Evolutionary conservation across 2,329 filamentous ascomycete species (phyloP), one percentile per base, ranked within the genome.

Genomic region (Exophiala mesophila): DNA sequence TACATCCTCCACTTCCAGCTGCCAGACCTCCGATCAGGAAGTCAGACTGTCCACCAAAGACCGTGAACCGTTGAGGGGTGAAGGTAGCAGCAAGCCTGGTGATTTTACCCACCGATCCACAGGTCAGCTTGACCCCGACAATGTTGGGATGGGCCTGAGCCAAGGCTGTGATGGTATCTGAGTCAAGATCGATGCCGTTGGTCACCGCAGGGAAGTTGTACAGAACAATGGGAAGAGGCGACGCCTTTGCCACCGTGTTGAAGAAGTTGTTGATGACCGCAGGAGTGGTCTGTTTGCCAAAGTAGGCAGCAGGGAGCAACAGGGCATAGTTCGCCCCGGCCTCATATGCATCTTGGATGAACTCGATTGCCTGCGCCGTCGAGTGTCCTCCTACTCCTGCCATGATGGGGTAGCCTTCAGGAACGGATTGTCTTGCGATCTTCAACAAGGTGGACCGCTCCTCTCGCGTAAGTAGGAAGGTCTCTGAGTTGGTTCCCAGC

Each of bases 31-130:
- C 74, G 19, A 80, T 64, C 29, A 88, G 62, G 59, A 85, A 88
- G 56, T 88, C 84, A 2, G 77, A 78, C 64, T 88, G 83, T 1
- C 85, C 85, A 1, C 82, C 83, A 55, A 78, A 87, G 1, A 79
- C 76, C 1, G 81, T 76, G 57, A 88, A 88, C 8, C 71, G 61
- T 2, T 74, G 68, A 0, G 72, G 61, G 0, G 71, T 61, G 45
- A 83, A 69, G 13, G 65, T 64, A 23, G 70, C 73, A 1, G 73
- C 66, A 3, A 80, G 61, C 3, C 77, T 69, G 10, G 74, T 75
- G 52, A 78, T 76, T 62, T 81, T 81, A 26, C 72, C 77, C 15
- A 80, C 76, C 29, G 72, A 74, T 1, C 69, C 80, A 61, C 80
- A 83, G 9, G 80, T 83, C 47, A 84, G 65, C 58, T 83, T 83